phyloP scores from a whole-genome alignment of 805 yeast species.

The Vanderwaltozyma verrucispora region DNA sequence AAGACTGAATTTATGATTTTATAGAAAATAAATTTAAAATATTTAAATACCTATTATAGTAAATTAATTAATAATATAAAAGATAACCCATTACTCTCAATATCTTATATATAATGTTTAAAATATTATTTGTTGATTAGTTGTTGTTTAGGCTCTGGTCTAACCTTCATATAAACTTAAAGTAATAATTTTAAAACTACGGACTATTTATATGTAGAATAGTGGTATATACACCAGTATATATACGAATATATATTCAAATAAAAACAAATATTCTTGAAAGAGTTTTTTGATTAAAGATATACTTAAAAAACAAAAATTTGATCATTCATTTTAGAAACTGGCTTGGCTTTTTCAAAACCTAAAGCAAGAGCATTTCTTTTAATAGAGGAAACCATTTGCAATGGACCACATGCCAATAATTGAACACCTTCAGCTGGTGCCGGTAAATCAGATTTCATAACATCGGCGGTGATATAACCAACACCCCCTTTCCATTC shows the following conservation, averaged over 20 bases:
- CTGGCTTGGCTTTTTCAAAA: slow-evolving; percentile 74
- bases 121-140: too few species aligned
- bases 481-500: slow-evolving; percentile 75
- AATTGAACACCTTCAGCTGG: slow-evolving; percentile 43
- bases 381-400: slow-evolving; percentile 79
- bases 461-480: slow-evolving; percentile 53
- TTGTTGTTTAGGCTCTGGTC: too few species aligned
- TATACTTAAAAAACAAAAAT: slow-evolving; percentile 62
- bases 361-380: slow-evolving; percentile 69
- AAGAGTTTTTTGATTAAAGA: not conserved
- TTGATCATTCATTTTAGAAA: slow-evolving; percentile 83
- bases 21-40: not conserved
- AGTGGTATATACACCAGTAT: too few species aligned
- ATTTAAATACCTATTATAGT: not conserved
- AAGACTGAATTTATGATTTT: slow-evolving; percentile 21
- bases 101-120: too few species aligned
- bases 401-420: slow-evolving; percentile 89
- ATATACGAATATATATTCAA: too few species aligned
- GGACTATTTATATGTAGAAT: too few species aligned
- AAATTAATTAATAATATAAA: not conserved
- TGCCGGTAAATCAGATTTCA: slow-evolving; percentile 32
- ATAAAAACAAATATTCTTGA: too few species aligned
- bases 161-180: too few species aligned
- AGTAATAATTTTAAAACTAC: too few species aligned
- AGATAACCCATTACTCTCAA: too few species aligned